phyloP scores from a whole-genome alignment of 2,329 filamentous ascomycete genomes.

The Colletotrichum lentis region DNA sequence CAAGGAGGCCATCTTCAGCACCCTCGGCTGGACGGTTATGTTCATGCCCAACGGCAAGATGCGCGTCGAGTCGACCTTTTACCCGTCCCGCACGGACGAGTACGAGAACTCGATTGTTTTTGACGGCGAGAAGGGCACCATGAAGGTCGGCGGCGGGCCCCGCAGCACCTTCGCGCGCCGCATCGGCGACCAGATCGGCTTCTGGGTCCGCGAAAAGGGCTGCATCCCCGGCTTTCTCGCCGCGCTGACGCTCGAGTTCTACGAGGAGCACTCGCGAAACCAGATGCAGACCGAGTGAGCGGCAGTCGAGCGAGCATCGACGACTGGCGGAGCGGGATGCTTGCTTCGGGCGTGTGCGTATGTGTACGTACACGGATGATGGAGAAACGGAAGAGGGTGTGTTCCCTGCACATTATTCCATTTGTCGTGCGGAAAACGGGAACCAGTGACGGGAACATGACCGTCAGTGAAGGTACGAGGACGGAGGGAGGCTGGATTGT shows the following conservation, averaged over 20 bases:
- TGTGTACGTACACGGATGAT: background rate
- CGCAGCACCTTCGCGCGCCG: conserved; percentile 84
- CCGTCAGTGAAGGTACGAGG: background rate
- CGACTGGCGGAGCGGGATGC: background rate
- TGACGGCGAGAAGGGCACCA: conserved; percentile 91
- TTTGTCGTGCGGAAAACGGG: background rate
- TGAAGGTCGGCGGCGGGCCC: conserved; percentile 95
- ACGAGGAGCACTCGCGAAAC: conserved; percentile 69
- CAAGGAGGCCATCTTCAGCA: conserved; percentile 89
- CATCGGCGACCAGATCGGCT: conserved; percentile 87
- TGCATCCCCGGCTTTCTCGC: conserved; percentile 94
- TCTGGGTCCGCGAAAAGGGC: conserved; percentile 94
- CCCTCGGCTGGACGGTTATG: conserved; percentile 92
- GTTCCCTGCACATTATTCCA: background rate
- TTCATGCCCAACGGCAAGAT: conserved; percentile 98
- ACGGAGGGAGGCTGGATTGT: background rate
- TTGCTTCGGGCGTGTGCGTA: background rate
- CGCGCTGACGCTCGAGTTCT: conserved; percentile 91
- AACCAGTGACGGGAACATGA: background rate
- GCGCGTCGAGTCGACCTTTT: conserved; percentile 86
- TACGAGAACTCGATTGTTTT: conserved; percentile 82
- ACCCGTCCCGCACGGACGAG: conserved; percentile 72
- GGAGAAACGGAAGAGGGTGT: background rate
- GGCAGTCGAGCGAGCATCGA: no score
- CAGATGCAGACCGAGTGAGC: conserved; percentile 26